Percentiles rank a stretch among this genome's conserved stretches.
phyloP scores from a whole-genome alignment of 495 filamentous ascomycete genomes.

The Lasiosphaeris hirsuta region DNA sequence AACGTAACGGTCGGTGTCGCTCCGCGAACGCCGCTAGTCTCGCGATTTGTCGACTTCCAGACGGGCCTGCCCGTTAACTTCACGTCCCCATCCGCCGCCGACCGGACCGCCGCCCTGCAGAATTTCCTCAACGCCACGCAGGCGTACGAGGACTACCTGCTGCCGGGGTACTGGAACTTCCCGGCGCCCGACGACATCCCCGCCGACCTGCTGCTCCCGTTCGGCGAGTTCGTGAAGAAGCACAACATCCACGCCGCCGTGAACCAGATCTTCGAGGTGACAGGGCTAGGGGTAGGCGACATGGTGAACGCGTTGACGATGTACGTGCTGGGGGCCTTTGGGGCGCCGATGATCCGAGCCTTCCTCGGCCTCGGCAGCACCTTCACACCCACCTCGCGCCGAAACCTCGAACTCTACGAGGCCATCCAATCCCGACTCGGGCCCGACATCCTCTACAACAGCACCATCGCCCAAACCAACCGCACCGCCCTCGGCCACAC shows the following conservation, averaged over 20 bases:
- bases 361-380: constrained; percentile 27
- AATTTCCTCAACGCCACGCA: constrained; percentile 36
- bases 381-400: constrained; percentile 31
- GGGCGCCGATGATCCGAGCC: constrained; percentile 34
- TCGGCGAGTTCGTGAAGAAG: constrained; percentile 44
- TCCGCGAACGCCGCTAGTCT: constrained; percentile 16
- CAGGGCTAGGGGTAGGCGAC: constrained; percentile 40
- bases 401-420: constrained; percentile 44
- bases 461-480: constrained; percentile 27
- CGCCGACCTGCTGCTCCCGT: constrained; percentile 46
- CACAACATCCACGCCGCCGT: constrained; percentile 23
- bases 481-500: constrained; percentile 31
- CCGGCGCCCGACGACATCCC: constrained; percentile 38
- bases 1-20: constrained; percentile 23
- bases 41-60: constrained; percentile 41
- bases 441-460: constrained; percentile 36
- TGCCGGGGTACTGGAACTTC: constrained; percentile 42
- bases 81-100: constrained; percentile 16
- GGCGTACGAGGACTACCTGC: constrained; percentile 35
- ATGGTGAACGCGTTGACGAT: constrained; percentile 36
- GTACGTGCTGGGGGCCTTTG: constrained; percentile 41
- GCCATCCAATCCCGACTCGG: constrained; percentile 32
- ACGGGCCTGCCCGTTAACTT: constrained; percentile 30
- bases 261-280: constrained; percentile 35
- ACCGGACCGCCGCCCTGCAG: constrained; percentile 31